Conservation (phyloP, 345 rosid species). For the Litchi chinensis region DNA sequence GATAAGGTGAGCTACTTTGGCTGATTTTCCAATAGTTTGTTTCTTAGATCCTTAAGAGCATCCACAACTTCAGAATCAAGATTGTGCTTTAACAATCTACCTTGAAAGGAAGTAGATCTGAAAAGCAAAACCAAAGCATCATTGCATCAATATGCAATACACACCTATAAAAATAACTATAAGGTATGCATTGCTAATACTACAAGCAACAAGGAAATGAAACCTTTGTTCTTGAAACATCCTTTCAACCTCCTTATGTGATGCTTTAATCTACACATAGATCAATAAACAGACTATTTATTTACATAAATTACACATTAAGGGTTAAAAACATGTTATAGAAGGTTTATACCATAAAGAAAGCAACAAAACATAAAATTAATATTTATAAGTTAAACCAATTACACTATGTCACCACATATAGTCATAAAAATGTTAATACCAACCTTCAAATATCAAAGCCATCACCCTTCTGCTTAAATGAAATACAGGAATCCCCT, state of each 20-base stretch:
- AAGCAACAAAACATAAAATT: slow-evolving; percentile 8
- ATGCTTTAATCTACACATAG: slow-evolving; percentile 64
- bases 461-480: background rate
- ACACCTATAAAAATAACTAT: background rate
- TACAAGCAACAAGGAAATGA: background rate
- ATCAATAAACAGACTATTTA: background rate
- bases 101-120: slow-evolving; percentile 80
- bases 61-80: slow-evolving; percentile 86
- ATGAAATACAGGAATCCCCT: background rate
- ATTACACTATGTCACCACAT: background rate
- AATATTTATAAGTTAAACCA: background rate
- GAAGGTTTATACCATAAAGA: background rate
- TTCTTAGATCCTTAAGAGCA: slow-evolving; percentile 83
- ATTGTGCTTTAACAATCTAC: slow-evolving; percentile 81
- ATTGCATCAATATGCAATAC: background rate
- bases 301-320: background rate
- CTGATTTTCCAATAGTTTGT: slow-evolving; percentile 59
- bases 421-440: background rate
- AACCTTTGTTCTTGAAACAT: slow-evolving; percentile 85
- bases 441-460: background rate
- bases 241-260: slow-evolving; percentile 72
- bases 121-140: slow-evolving; percentile 13
- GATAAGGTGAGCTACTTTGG: slow-evolving; percentile 38
- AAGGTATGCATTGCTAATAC: background rate
- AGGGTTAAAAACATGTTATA: background rate